phyloP scores from a whole-genome alignment of 164 flowering plant genomes.

The Malania oleifera region DNA sequence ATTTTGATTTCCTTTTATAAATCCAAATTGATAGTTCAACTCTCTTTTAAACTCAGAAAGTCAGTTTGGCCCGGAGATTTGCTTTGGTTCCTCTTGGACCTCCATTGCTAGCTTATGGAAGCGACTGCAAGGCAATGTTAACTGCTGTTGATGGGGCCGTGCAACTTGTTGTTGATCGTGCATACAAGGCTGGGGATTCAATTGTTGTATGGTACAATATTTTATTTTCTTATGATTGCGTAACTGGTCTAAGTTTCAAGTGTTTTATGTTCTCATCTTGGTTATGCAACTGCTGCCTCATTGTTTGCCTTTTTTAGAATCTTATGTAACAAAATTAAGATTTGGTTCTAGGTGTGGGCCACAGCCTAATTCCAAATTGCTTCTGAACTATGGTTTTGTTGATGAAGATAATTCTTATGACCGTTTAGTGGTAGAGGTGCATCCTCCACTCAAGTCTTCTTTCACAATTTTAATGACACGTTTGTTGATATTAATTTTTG shows the following conservation, averaged over 20 bases:
- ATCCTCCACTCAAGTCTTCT: neutral
- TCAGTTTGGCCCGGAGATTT: constrained; percentile 91
- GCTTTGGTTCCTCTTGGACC: constrained; percentile 98
- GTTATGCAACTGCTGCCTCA: neutral
- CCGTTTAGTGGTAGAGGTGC: constrained; percentile 74
- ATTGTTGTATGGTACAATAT: constrained; percentile 73
- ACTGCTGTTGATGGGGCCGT: constrained; percentile 79
- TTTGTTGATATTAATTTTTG: constrained; percentile 2
- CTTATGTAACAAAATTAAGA: neutral
- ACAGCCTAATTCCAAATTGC: constrained; percentile 90
- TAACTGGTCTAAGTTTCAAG: neutral
- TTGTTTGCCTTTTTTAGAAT: neutral
- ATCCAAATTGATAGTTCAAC: neutral
- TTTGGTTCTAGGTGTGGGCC: constrained; percentile 87
- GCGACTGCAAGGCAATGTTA: constrained; percentile 94
- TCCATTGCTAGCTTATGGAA: constrained; percentile 82
- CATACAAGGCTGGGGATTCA: constrained; percentile 85
- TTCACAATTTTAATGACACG: neutral
- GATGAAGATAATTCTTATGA: constrained; percentile 93
- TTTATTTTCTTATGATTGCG: constrained; percentile 1
- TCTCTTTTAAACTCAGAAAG: constrained; percentile 53
- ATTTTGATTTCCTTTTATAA: neutral
- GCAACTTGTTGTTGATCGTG: constrained; percentile 85
- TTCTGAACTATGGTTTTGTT: constrained; percentile 93
- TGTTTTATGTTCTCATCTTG: neutral